A percentile compares a stretch with the other conserved stretches of the same genome.
These are phyloP conservation scores for Forsythia suspensa DNA, from an alignment of 257 asterid species.

Conservation along the genomic window DNA sequence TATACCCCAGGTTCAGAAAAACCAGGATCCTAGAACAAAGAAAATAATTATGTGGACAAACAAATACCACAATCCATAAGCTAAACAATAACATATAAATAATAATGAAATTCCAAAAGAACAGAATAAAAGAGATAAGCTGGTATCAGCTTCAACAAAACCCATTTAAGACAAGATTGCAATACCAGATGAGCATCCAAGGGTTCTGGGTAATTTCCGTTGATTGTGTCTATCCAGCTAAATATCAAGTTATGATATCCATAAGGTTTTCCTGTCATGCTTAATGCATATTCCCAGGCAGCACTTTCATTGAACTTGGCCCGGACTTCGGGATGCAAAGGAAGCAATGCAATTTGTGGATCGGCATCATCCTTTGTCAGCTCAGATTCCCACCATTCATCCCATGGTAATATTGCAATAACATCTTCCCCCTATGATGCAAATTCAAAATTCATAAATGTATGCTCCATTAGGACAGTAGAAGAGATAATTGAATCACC, in stretches of 20 bases:
- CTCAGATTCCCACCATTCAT: conserved; percentile 93
- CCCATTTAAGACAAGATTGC: conserved; percentile 15
- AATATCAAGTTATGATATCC: conserved; percentile 53
- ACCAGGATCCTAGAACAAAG: background rate
- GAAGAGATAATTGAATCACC: background rate
- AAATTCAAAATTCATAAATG: conserved; percentile 7
- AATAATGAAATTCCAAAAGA: conserved; percentile 7
- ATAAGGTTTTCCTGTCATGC: conserved; percentile 80
- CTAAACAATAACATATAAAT: background rate
- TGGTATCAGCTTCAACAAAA: background rate
- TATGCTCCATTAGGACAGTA: background rate
- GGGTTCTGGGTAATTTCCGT: conserved; percentile 53
- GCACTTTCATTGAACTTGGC: conserved; percentile 82
- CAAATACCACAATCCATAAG: background rate
- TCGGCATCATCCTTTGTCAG: conserved; percentile 70
- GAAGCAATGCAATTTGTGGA: conserved; percentile 89
- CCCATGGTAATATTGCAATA: conserved; percentile 85
- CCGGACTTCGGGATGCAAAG: conserved; percentile 72
- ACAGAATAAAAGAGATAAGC: background rate
- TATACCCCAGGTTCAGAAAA: background rate
- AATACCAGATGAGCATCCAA: conserved; percentile 71
- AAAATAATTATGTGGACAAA: background rate
- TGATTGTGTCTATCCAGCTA: conserved; percentile 54
- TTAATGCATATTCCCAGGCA: conserved; percentile 89
- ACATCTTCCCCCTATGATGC: conserved; percentile 69